Evolutionary conservation across 352 stramenopile species (phyloP), one percentile per base, ranked within the genome.

Genomic region (Pythium rishiriense): DNA sequence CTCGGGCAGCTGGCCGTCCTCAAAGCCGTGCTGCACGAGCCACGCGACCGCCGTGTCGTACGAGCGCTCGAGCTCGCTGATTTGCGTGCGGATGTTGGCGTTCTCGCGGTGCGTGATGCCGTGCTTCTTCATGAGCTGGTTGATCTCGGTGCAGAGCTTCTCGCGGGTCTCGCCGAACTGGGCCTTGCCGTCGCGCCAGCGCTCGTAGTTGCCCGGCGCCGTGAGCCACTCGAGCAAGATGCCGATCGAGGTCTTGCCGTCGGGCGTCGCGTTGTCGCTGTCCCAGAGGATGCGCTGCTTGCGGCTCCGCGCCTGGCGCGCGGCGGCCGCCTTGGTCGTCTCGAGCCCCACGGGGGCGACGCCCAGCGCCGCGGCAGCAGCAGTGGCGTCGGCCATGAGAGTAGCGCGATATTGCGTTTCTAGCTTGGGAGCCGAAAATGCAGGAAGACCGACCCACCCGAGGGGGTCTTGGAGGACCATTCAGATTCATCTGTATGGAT

Each of bases 51-150:
- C 81, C 4, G 64, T 58, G 50, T 87, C 75, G 65, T 85, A 91
- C 9, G 75, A 74, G 47, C 83, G 75, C 70, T 91, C 80, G 17
- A 90, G 70, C 69, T 91, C 83, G 66, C 77, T 89, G 64, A 91
- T 88, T 70, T 91, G 80, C 56, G 80, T 91, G 64, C 83, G 83
- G 61, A 91, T 90, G 69, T 91, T 90, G 70, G 80, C 80, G 61
- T 91, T 91, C 69, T 88, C 81, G 37, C 83, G 72, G 62, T 91
- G 83, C 57, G 68, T 50, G 58, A 91, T 89, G 47, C 80, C 83
- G 58, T 89, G 69, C 52, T 66, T 76, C 29, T 73, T 56, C 83
- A 91, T 87, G 48, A 70, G 50, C 28, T 64, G 65, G 64, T 88
- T 87, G 73, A 91, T 89, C 76, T 91, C 74, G 1, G 81, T 83